Percentiles rank a stretch among this genome's conserved stretches.
These are phyloP conservation scores for Rosa chinensis DNA, from an alignment of 306 rosid species.

Conservation along the genomic window DNA sequence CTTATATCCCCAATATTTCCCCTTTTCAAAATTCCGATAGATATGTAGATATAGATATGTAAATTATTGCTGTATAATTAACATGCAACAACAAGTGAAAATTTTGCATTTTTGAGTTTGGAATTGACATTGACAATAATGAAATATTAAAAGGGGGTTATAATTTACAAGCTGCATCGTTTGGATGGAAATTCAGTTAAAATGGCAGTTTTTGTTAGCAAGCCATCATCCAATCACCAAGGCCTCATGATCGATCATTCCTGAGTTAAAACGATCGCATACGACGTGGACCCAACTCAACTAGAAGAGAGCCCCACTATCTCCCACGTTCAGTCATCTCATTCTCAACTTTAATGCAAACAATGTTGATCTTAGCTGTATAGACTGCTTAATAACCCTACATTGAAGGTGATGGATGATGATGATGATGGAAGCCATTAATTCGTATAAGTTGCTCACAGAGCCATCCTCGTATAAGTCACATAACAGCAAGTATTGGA, in stretches of 20 bases:
- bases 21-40: too few species aligned
- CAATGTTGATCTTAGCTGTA: not conserved
- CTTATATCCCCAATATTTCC: too few species aligned
- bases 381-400: not conserved
- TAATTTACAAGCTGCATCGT: too few species aligned
- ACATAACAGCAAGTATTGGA: too few species aligned
- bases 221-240: not conserved
- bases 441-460: constrained; percentile 10
- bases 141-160: too few species aligned
- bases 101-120: too few species aligned
- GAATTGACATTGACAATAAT: too few species aligned
- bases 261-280: not conserved
- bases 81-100: not conserved
- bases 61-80: too few species aligned
- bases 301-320: not conserved
- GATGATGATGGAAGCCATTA: not conserved
- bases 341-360: not conserved
- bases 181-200: not conserved
- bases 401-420: constrained; percentile 10
- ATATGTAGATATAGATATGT: too few species aligned
- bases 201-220: not conserved
- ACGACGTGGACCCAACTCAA: not conserved
- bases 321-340: not conserved
- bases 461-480: constrained; percentile 41
- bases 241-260: constrained; percentile 3